Conservation (phyloP, 2,329 filamentous ascomycete species). For the Cylindrodendrum hubeiense region DNA sequence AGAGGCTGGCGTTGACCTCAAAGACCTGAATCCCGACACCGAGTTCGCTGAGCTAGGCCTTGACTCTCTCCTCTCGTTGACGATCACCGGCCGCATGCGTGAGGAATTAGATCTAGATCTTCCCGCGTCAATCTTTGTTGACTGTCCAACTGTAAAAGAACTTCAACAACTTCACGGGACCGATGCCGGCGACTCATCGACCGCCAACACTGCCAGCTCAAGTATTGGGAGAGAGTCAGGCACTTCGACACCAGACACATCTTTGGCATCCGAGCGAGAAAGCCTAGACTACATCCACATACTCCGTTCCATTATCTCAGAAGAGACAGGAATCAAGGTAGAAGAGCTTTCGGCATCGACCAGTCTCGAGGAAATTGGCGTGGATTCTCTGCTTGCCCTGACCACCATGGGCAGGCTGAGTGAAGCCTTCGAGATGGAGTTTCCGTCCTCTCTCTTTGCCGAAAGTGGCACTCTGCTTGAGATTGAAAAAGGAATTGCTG, state of each 20-base stretch:
- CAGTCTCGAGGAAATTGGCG: slow-evolving; percentile 32
- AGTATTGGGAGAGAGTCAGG: slow-evolving; percentile 75
- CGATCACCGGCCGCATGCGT: slow-evolving; percentile 66
- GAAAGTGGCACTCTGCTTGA: slow-evolving; percentile 33
- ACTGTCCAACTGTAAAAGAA: slow-evolving; percentile 32
- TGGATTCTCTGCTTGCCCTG: slow-evolving; percentile 36
- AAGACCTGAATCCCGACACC: slow-evolving; percentile 68
- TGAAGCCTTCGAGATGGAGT: slow-evolving; percentile 36
- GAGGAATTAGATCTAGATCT: slow-evolving; percentile 66
- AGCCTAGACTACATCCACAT: slow-evolving; percentile 22
- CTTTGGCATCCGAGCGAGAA: slow-evolving; percentile 26
- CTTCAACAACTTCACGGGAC: slow-evolving; percentile 25
- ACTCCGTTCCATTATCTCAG: slow-evolving; percentile 29
- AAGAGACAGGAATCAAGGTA: slow-evolving; percentile 34
- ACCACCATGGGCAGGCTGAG: slow-evolving; percentile 40
- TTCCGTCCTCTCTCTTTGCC: slow-evolving; percentile 32
- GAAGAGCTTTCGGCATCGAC: slow-evolving; percentile 32
- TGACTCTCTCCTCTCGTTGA: slow-evolving; percentile 70
- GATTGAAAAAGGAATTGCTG: slow-evolving; percentile 31
- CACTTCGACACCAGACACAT: slow-evolving; percentile 32
- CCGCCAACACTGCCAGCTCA: slow-evolving; percentile 70
- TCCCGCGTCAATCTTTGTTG: slow-evolving; percentile 54
- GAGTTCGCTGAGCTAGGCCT: slow-evolving; percentile 69
- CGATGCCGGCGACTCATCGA: slow-evolving; percentile 64
- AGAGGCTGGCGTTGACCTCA: slow-evolving; percentile 78